Evolutionary conservation across 2,329 filamentous ascomycete species (phyloP).

Genomic region (Monilinia polystroma): DNA sequence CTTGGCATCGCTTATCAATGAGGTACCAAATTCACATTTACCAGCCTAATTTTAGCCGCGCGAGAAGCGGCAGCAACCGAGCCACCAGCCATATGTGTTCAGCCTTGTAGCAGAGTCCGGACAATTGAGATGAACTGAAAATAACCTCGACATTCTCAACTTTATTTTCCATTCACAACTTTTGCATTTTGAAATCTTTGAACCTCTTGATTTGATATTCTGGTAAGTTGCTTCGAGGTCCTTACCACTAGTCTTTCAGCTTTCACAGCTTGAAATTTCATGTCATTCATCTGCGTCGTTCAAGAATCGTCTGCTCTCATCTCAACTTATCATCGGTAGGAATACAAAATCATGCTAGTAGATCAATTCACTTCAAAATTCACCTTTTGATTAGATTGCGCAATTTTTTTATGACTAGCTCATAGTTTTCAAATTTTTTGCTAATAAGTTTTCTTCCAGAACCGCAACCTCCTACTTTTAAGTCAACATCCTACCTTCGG

Average conservation of each 20-base stretch:
- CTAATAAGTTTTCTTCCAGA: conserved; percentile 19
- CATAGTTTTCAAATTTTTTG: background rate
- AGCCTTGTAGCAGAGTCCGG: background rate
- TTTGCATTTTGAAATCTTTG: background rate
- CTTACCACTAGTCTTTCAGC: background rate
- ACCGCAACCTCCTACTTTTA: conserved; percentile 2
- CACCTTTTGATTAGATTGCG: background rate
- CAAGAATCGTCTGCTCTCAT: background rate
- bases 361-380: conserved; percentile 14
- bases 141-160: background rate
- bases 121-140: background rate
- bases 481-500: background rate
- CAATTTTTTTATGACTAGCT: background rate
- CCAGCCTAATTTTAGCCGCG: background rate
- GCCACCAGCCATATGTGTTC: background rate
- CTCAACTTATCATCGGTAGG: background rate
- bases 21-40: background rate
- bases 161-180: background rate
- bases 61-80: conserved; percentile 1
- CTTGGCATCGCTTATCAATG: conserved; percentile 13
- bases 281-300: background rate
- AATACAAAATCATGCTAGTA: background rate
- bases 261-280: background rate
- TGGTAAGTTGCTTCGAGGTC: background rate
- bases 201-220: background rate